Conservation (phyloP, 2,329 filamentous ascomycete genomes). For the Phialemonium atrogriseum region DNA sequence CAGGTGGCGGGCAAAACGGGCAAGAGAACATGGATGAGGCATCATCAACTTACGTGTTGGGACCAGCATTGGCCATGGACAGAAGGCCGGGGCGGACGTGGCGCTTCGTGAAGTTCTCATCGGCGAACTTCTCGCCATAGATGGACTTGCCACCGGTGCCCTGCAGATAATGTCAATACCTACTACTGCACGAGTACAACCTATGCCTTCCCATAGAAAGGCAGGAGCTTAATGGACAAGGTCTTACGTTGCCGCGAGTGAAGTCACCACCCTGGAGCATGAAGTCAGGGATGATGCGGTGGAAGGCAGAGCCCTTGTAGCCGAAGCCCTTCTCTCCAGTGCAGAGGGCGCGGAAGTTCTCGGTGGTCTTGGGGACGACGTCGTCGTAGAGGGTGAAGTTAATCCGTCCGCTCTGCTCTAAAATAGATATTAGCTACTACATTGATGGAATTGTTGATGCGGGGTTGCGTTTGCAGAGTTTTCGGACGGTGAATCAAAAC, state of each 20-base stretch:
- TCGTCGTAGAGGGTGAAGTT: constrained; percentile 84
- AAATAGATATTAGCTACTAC: constrained; percentile 13
- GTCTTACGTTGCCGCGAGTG: constrained; percentile 78
- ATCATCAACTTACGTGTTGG: constrained; percentile 64
- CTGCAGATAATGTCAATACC: constrained; percentile 32
- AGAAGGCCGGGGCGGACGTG: constrained; percentile 71
- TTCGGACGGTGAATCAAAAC: not conserved
- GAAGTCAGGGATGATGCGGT: constrained; percentile 87
- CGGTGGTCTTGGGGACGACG: constrained; percentile 77
- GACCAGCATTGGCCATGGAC: constrained; percentile 93
- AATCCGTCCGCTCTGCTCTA: constrained; percentile 71
- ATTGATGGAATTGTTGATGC: not conserved
- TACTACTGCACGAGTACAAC: not conserved
- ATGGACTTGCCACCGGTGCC: constrained; percentile 89
- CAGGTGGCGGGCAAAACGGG: too few species aligned
- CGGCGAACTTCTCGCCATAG: constrained; percentile 89
- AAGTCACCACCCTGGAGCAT: constrained; percentile 97
- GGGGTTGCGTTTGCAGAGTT: constrained; percentile 7
- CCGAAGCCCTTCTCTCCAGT: constrained; percentile 73
- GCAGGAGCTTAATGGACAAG: too few species aligned
- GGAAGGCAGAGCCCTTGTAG: constrained; percentile 78
- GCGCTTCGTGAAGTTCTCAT: constrained; percentile 80
- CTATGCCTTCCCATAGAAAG: too few species aligned
- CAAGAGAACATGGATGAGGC: too few species aligned
- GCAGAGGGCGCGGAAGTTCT: constrained; percentile 82